Evolutionary conservation across 176 grass and related monocot species (phyloP), one percentile per base, ranked within the genome.

Genomic region (Phyllostachys edulis): DNA sequence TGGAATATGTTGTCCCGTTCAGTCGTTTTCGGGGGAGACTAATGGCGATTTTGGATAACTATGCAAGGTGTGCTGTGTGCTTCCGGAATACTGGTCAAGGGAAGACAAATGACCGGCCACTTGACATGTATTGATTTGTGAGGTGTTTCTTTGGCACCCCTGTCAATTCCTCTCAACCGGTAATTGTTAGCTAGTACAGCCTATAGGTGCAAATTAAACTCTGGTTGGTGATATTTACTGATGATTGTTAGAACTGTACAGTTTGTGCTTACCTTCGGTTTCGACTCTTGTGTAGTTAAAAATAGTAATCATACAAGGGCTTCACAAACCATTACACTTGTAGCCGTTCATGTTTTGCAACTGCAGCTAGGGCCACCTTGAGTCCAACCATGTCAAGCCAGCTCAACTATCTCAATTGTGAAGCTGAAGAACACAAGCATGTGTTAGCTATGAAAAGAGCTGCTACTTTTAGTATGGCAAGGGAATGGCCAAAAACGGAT

Each of bases 1-100:
- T 64, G 81, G 70, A 50, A 27, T 36, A 65, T 39, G 80, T 9
- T 62, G 68, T 76, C 79, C 6, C 15, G 34, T 65, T 54, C 44
- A 18, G 37, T 88, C 80, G 86, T 72, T 88, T 78, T 83, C 66
- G 0, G 50, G 17, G 50, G 50, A 60, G 73, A 57, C 83, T 57
- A 57, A 57, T 69, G 40, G 65, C 65, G 39, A 21, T 55, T 3
- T 55, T 55, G 52, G 52, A 55, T 55, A 55, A 7, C 18, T 55
- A 55, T 21, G 52, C 18, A 3, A 21, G 52, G 52, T 21, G 52
- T 52, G 50, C 50, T 6, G 5, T 18, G 50, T 20, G 52, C 18
- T 55, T 21, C 52, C 52, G 17, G 52, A 21, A 18, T 55, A 55
- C 52, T 3, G 52, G 52, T 55, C 52, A 21, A 55, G 52, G 52